Evolutionary conservation across 495 filamentous ascomycete genomes (phyloP).

Genomic region (Penicillium subrubescens): DNA sequence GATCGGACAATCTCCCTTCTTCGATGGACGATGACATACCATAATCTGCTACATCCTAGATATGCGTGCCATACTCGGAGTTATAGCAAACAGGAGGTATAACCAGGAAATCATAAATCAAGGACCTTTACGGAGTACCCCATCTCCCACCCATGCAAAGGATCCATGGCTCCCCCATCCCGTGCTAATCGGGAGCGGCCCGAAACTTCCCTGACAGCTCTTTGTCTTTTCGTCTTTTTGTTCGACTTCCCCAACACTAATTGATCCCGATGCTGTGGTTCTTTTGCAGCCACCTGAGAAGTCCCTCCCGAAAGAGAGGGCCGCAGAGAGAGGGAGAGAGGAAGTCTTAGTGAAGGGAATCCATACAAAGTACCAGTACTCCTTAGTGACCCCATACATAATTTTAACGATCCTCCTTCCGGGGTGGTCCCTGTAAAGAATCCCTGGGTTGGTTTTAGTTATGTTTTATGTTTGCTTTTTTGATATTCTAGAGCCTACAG

Average conservation of each 20-base stretch:
- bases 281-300: not conserved
- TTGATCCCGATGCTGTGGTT: not conserved
- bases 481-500: not conserved
- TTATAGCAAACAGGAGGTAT: too few relatives aligned
- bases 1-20: not conserved
- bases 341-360: not conserved
- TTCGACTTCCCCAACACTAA: not conserved
- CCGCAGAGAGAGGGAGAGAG: not conserved
- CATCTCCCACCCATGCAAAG: not conserved
- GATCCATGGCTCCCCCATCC: not conserved
- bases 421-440: not conserved
- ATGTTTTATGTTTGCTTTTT: conserved; percentile 4
- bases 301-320: not conserved
- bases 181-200: conserved; percentile 30
- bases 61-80: not conserved
- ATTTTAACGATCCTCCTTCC: not conserved
- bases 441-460: not conserved
- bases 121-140: not conserved
- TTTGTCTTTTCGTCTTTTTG: conserved; percentile 9
- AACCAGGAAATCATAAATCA: too few relatives aligned
- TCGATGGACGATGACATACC: not conserved
- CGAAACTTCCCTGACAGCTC: conserved; percentile 32
- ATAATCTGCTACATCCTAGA: not conserved
- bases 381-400: not conserved
- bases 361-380: not conserved